A percentile compares a stretch with the other conserved stretches of the same genome.
phyloP scores from a whole-genome alignment of 306 rosid genomes.

The Casuarina glauca region DNA sequence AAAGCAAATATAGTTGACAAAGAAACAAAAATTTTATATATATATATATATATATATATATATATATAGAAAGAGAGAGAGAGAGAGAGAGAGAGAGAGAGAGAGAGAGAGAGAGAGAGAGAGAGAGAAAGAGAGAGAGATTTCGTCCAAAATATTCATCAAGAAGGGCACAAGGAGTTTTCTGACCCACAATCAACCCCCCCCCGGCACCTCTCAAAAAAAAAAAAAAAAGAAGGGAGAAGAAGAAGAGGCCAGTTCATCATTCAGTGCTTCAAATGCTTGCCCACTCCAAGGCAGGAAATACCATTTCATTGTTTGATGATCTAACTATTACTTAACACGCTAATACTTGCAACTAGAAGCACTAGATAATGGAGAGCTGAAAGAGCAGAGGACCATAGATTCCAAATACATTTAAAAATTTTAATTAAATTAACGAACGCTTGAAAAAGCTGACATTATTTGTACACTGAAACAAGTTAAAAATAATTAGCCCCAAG shows the following conservation, averaged over 20 bases:
- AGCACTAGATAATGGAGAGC: not conserved
- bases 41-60: too few species aligned
- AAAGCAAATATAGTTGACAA: not conserved
- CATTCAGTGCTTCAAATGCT: constrained; percentile 4
- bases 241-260: not conserved
- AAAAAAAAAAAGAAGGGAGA: too few species aligned
- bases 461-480: not conserved
- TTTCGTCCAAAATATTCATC: not conserved
- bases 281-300: not conserved
- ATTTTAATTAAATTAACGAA: not conserved
- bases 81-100: too few species aligned
- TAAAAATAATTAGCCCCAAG: not conserved
- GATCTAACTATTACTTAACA: not conserved
- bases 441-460: not conserved
- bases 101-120: too few species aligned
- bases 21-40: not conserved
- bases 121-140: not conserved
- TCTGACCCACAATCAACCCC: not conserved
- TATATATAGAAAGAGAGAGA: too few species aligned
- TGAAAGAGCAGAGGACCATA: not conserved
- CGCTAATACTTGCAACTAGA: constrained; percentile 3
- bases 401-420: not conserved
- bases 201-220: too few species aligned
- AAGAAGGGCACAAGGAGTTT: not conserved
- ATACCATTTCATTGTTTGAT: not conserved